Base-by-base conservation (phyloP, 116 monocot genomes). In the Dioscorea cayenensis region DNA sequence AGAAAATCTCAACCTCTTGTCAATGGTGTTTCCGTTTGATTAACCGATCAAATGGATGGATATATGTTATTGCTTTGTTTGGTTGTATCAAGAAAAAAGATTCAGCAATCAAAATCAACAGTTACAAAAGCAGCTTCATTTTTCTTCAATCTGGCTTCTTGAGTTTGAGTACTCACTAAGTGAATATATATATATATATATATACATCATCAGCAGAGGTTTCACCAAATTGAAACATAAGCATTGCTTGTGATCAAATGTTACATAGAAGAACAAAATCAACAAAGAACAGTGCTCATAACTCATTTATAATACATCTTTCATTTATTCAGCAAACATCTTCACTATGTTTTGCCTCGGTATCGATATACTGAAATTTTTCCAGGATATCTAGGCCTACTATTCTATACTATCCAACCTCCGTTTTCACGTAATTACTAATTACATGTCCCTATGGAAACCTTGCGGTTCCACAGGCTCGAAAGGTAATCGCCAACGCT, bases 401-500 rank as follows among this genome's bases (percentile, higher is more conserved):
- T 32, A 32, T 20, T 49, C 66, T 78, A 69, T 78, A 51, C 63
- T 67, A 19, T 71, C 60, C 51, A 49, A 60, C 43, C 67, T 76
- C 61, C 32, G 4, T 32, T 32, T 32, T 32, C 32, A 32, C 63
- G 58, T 43, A 61, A 77, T 67, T 77, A 32, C 50, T 83, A 83
- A 76, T 84, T 84, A 84, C 82, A 89, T 35, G 19, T 32, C 63
- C 69, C 84, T 64, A 77, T 65, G 76, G 67, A 81, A 19, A 73
- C 90, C 90, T 94, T 94, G 72, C 75, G 83, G 79, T 74, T 85
- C 82, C 75, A 71, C 28, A 65, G 73, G 81, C 69, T 62, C 55
- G 69, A 43, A 67, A 64, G 43, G 51, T 60, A 25, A 62, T 67
- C 22, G 50, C 32, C 27, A 18, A 25, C 52, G 19, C 21, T 51